These are phyloP conservation scores for Lactifluus pinguis DNA, from an alignment of 768 basidiomycete species.

Conservation along the genomic window DNA sequence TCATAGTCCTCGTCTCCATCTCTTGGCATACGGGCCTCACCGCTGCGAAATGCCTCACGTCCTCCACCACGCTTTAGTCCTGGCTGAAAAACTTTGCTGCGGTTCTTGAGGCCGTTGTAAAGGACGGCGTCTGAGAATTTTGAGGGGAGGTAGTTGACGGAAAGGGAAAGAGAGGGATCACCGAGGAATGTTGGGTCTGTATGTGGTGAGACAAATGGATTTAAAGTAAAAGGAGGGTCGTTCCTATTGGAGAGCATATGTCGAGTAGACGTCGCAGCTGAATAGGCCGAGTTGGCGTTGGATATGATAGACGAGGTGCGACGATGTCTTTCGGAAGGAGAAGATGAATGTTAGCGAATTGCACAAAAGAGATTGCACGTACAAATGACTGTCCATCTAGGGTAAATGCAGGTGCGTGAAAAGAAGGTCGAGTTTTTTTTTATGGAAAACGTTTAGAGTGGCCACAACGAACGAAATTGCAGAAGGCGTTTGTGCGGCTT, in stretches of 20 bases:
- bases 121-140: constrained; percentile 53
- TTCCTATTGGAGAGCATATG: constrained; percentile 36
- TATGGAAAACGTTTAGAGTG: background rate
- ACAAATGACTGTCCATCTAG: constrained; percentile 16
- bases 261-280: constrained; percentile 38
- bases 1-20: constrained; percentile 33
- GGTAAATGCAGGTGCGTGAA: background rate
- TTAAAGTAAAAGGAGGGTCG: constrained; percentile 34
- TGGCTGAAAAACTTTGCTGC: constrained; percentile 30
- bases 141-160: constrained; percentile 64
- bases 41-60: constrained; percentile 43
- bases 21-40: constrained; percentile 33
- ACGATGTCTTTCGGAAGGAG: background rate
- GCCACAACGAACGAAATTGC: background rate
- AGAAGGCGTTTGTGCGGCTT: background rate
- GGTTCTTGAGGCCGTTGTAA: constrained; percentile 35
- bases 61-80: constrained; percentile 60
- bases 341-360: background rate
- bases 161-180: constrained; percentile 33
- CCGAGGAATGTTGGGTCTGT: constrained; percentile 21
- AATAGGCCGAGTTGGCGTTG: constrained; percentile 35
- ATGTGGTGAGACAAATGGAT: constrained; percentile 22
- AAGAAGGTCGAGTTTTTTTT: background rate
- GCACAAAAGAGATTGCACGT: background rate
- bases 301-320: constrained; percentile 29